Conservation (phyloP, 2,329 filamentous ascomycete species). For the Neofusicoccum parvum region DNA sequence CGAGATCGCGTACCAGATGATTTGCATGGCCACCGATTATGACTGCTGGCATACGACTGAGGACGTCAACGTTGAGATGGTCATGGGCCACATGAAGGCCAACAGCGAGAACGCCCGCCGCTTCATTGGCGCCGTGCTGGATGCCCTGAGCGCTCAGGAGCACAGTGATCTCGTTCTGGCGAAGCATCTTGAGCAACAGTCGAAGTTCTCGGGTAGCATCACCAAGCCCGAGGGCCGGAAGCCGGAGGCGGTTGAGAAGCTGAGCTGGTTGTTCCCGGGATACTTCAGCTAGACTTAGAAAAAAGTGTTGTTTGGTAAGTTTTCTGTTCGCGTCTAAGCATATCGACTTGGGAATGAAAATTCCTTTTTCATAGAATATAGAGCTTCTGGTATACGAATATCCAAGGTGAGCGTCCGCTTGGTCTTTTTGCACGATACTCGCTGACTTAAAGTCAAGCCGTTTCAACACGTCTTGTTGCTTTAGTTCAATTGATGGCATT, state of each 20-base stretch:
- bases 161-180: conserved; percentile 74
- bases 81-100: conserved; percentile 93
- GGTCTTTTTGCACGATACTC: background rate
- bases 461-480: background rate
- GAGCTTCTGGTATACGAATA: background rate
- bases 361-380: background rate
- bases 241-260: conserved; percentile 73
- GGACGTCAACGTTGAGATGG: conserved; percentile 91
- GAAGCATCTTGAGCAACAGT: conserved; percentile 77
- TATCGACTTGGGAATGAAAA: background rate
- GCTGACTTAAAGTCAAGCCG: background rate
- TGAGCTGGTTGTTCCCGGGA: conserved; percentile 85
- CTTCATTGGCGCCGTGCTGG: conserved; percentile 83
- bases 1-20: conserved; percentile 96
- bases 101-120: conserved; percentile 86
- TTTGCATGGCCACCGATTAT: conserved; percentile 99
- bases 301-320: background rate
- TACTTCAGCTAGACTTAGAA: conserved; percentile 54
- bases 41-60: conserved; percentile 91
- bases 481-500: too few species aligned
- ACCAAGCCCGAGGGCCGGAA: conserved; percentile 76
- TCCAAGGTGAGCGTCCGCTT: background rate
- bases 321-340: background rate
- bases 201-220: conserved; percentile 78
- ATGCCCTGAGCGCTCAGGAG: conserved; percentile 78